phyloP scores from a whole-genome alignment of 2,329 filamentous ascomycete species.

The Ophiocordyceps camponoti-rufipedis region DNA sequence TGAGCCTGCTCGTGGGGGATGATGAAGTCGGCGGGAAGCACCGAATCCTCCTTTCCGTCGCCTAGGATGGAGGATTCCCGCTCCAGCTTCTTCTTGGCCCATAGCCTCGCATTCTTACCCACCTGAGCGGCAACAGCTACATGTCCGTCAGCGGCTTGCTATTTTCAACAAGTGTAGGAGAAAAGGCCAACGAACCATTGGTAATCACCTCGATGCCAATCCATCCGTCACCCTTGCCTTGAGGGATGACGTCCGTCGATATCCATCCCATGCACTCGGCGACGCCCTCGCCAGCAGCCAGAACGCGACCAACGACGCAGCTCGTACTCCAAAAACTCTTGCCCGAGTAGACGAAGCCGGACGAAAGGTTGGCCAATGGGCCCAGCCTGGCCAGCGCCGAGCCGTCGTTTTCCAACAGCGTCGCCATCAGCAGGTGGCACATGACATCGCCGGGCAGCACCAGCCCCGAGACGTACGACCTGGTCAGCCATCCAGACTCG shows the following conservation, averaged over 20 bases:
- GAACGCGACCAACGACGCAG: slow-evolving; percentile 45
- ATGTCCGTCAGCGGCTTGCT: background rate
- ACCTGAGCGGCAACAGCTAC: slow-evolving; percentile 29
- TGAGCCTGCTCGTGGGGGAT: slow-evolving; percentile 35
- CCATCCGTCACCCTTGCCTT: slow-evolving; percentile 35
- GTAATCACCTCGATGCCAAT: slow-evolving; percentile 38
- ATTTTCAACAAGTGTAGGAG: background rate
- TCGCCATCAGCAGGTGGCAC: slow-evolving; percentile 46
- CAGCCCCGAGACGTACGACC: slow-evolving; percentile 47
- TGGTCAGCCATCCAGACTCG: slow-evolving; percentile 46
- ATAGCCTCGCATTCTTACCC: slow-evolving; percentile 38
- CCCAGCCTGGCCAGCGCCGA: slow-evolving; percentile 39
- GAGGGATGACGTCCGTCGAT: slow-evolving; percentile 38
- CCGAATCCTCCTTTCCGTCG: slow-evolving; percentile 31
- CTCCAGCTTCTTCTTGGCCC: slow-evolving; percentile 41
- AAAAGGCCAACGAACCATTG: slow-evolving; percentile 12
- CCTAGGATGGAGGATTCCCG: slow-evolving; percentile 42
- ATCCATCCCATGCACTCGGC: slow-evolving; percentile 53
- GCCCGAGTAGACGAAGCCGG: slow-evolving; percentile 42
- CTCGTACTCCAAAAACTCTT: slow-evolving; percentile 54
- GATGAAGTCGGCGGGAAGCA: slow-evolving; percentile 43
- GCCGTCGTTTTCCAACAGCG: slow-evolving; percentile 45
- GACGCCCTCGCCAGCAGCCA: slow-evolving; percentile 42
- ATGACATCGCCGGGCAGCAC: slow-evolving; percentile 46
- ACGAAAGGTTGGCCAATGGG: slow-evolving; percentile 41